Evolutionary conservation across 345 rosid genomes (phyloP), one percentile per base, ranked within the genome.

Genomic region (Populus pruinosa): DNA sequence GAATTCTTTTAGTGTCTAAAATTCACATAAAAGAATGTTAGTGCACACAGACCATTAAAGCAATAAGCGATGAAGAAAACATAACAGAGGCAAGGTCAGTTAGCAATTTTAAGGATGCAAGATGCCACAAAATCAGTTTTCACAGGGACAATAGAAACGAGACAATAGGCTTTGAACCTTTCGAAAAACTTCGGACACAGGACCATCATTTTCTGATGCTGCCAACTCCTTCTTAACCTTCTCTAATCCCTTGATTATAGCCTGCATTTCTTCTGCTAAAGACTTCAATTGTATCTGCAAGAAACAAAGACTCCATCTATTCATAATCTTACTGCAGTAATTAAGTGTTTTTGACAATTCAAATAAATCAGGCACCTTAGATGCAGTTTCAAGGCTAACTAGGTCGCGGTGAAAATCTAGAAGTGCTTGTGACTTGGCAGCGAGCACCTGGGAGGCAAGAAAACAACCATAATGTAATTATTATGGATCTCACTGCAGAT

Each of bases 201-300:
- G 97, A 77, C 99, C 99, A 66, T 96, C 99, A 83, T 86, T 88
- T 84, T 91, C 97, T 29, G 97, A 96, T 72, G 95, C 95, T 65
- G 43, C 78, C 63, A 94, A 87, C 86, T 96, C 99, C 87, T 92
- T 98, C 77, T 89, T 90, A 67, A 96, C 86, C 87, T 94, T 96
- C 79, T 94, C 98, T 81, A 96, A 83, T 72, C 98, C 99, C 89
- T 92, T 96, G 82, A 86, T 91, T 76, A 96, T 90, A 73, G 98
- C 98, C 86, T 94, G 97, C 99, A 96, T 96, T 91, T 96, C 99
- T 80, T 94, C 99, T 13, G 98, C 98, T 82, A 96, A 84, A 39
- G 92, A 89, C 83, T 94, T 96, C 89, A 96, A 75, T 91, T 94
- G 99, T 90, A 92, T 92, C 98, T 96, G 88, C 87, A 82, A 77